Base-by-base conservation (phyloP, 345 rosid species). In the Hibiscus mutabilis region DNA sequence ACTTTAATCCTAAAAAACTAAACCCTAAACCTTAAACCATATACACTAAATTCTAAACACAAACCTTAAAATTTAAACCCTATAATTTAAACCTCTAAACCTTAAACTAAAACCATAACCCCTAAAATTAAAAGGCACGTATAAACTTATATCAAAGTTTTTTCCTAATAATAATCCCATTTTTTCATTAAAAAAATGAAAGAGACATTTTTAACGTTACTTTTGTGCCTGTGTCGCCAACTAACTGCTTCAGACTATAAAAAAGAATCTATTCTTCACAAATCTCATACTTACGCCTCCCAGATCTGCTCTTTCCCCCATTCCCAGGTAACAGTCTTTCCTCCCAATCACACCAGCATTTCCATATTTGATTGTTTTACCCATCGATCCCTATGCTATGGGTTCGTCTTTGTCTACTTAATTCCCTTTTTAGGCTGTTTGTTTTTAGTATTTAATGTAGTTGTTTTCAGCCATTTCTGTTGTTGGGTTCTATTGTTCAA, bases 131-230 rank as follows among this genome's bases (percentile, higher is more conserved):
- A n/a, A n/a, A n/a, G n/a, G n/a, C n/a, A n/a, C n/a, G n/a, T n/a
- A n/a, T n/a, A n/a, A n/a, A n/a, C n/a, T n/a, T n/a, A n/a, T n/a
- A n/a, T n/a, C n/a, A n/a, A n/a, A n/a, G n/a, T n/a, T n/a, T n/a
- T n/a, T n/a, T n/a, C n/a, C n/a, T n/a, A n/a, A n/a, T n/a, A n/a
- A n/a, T n/a, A n/a, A n/a, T n/a, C n/a, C n/a, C n/a, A n/a, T n/a
- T n/a, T n/a, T n/a, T n/a, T n/a, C n/a, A n/a, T n/a, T n/a, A n/a
- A n/a, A n/a, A n/a, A n/a, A n/a, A n/a, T n/a, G n/a, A 63, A 29
- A n/a, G 29, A 15, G 76, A 52, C 73, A 27, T 42, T 24, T 24
- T 52, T 15, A 60, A 77, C 76, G 10, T 42, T 35, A 12, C 5
- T n/a, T 52, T 51, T 31, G 19, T 31, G 24, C 7, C 57, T 52